Evolutionary conservation across 2,329 filamentous ascomycete species (phyloP).

Genomic region (Alternaria dauci): DNA sequence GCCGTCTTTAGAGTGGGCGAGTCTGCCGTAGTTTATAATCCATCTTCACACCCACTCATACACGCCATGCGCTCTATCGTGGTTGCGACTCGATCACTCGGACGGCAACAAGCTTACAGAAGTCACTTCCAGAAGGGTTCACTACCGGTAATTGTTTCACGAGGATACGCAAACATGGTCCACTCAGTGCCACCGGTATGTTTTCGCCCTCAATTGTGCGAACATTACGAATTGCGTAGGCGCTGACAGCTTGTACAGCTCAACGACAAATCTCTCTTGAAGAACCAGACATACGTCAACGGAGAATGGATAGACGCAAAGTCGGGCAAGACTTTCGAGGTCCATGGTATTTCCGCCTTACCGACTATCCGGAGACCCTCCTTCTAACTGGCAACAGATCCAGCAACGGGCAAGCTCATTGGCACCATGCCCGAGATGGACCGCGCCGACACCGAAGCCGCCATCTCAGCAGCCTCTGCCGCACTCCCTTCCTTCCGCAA

Average conservation of each 20-base stretch:
- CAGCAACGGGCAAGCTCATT: slow-evolving; percentile 81
- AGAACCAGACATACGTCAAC: slow-evolving; percentile 85
- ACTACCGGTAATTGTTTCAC: slow-evolving; percentile 47
- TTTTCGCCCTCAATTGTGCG: neutral
- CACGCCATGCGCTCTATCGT: slow-evolving; percentile 46
- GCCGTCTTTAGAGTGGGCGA: slow-evolving; percentile 7
- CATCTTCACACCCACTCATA: slow-evolving; percentile 1
- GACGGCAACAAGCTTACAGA: slow-evolving; percentile 39
- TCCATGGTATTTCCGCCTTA: slow-evolving; percentile 59
- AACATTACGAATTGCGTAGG: neutral
- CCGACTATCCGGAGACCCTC: neutral
- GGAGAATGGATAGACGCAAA: slow-evolving; percentile 88
- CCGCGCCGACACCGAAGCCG: slow-evolving; percentile 76
- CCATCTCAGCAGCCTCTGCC: slow-evolving; percentile 81
- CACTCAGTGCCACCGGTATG: slow-evolving; percentile 54
- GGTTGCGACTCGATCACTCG: slow-evolving; percentile 42
- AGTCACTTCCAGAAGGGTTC: slow-evolving; percentile 44
- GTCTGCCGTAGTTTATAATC: slow-evolving; percentile 11
- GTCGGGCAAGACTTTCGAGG: slow-evolving; percentile 91
- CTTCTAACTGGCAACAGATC: slow-evolving; percentile 64
- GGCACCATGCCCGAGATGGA: slow-evolving; percentile 87
- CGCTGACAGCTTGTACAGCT: slow-evolving; percentile 47
- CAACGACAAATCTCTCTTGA: slow-evolving; percentile 71
- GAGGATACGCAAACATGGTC: slow-evolving; percentile 55
- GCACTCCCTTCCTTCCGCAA: slow-evolving; percentile 77